Evolutionary conservation across 2,329 filamentous ascomycete genomes (phyloP), one percentile per base, ranked within the genome.

Genomic region (Immersiporthe knoxdaviesiana): DNA sequence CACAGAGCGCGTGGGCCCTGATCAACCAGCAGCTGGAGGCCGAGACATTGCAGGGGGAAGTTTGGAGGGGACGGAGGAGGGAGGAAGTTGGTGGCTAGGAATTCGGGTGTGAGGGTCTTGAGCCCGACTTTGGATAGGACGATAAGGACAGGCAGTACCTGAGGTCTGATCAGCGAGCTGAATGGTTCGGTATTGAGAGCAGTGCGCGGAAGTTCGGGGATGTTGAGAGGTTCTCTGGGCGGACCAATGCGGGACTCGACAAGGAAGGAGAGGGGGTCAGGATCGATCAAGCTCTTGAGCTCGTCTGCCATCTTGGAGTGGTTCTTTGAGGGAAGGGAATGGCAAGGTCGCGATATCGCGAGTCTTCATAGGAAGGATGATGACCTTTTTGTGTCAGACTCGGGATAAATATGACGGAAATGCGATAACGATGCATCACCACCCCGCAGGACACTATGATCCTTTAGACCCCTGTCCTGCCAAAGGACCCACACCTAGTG

Each of bases 21-120:
- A 69, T 77, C 77, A 2, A 78, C 66, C 16, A 78, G 65, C 12
- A 78, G 70, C 65, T 73, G 72, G 21, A 78, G 69, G 14, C 77
- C 77, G 16, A 78, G 72, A 16, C 72, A 73, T 65, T 77, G 76
- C 24, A 58, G 44, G 1, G 74, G 76, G 65, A 76, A 78, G 14
- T 70, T 63, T 2, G 72, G 52, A 32, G 71, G 66, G 0, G 72
- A 65, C 8, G 74, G 72, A 2, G 68, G 56, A 16, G 74, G 77
- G 12, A 79, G 75, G 69, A 72, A 74, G 8, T 24, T 50, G 16
- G 70, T 66, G n/a, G 72, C 39, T 37, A 77, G 61, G 8, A 24
- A 30, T 62, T 77, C 74, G 1, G 74, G 74, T 5, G 14, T 68
- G 41, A 76, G 70, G 35, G 70, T 63, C 54, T 76, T 72, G 4